These are phyloP conservation scores for Aspergillus incahuasiensis DNA, from an alignment of 495 filamentous ascomycete species.

Conservation along the genomic window DNA sequence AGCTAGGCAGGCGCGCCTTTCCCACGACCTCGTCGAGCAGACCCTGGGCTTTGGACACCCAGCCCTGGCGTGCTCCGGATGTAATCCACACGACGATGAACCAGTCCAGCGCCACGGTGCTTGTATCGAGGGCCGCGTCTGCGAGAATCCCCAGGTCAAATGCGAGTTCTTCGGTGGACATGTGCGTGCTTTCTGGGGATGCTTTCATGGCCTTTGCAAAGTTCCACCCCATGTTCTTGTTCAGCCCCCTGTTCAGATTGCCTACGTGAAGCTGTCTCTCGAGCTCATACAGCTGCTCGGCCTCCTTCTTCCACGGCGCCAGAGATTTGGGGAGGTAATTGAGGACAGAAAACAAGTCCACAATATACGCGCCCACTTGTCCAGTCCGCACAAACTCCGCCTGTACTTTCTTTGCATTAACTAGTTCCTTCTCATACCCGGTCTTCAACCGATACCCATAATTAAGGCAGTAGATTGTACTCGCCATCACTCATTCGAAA, in stretches of 20 bases:
- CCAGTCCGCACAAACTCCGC: slow-evolving; percentile 15
- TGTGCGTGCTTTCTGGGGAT: slow-evolving; percentile 4
- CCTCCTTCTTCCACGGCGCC: slow-evolving; percentile 25
- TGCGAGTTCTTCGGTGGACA: slow-evolving; percentile 26
- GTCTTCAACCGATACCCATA: slow-evolving; percentile 29
- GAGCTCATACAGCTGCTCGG: slow-evolving; percentile 5
- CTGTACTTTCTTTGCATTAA: slow-evolving; percentile 4
- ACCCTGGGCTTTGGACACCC: slow-evolving; percentile 26
- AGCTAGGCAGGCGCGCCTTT: neutral
- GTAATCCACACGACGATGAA: slow-evolving; percentile 21
- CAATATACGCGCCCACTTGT: slow-evolving; percentile 23
- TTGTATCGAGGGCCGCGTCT: slow-evolving; percentile 37
- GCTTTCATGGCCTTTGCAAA: slow-evolving; percentile 19
- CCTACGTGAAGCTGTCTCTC: slow-evolving; percentile 13
- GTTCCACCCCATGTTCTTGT: slow-evolving; percentile 18
- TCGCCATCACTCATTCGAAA: slow-evolving; percentile 21
- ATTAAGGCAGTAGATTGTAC: slow-evolving; percentile 21
- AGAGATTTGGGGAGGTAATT: slow-evolving; percentile 23
- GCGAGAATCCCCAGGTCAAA: slow-evolving; percentile 35
- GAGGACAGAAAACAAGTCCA: slow-evolving; percentile 29
- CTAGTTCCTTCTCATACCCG: slow-evolving; percentile 16
- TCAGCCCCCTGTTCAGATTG: slow-evolving; percentile 11
- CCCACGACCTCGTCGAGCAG: neutral
- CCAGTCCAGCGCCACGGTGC: slow-evolving; percentile 40
- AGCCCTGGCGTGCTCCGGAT: slow-evolving; percentile 21